Evolutionary conservation across 2,329 filamentous ascomycete species (phyloP), one percentile per base, ranked within the genome.

Genomic region (Metarhizium sp.): DNA sequence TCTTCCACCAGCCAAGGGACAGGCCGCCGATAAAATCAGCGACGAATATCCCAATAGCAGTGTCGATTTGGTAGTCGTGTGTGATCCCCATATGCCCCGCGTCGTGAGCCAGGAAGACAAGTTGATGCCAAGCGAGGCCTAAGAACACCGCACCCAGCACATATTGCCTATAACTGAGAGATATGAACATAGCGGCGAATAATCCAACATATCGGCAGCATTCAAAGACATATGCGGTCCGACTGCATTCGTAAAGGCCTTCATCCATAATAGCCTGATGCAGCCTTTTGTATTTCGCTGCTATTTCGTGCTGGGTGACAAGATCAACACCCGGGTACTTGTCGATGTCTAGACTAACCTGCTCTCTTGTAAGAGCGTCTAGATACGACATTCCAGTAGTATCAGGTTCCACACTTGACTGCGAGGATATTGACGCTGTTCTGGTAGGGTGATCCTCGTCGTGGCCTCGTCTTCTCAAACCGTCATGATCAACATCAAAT

Each of bases 61-160:
- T 87, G 69, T 99, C 94, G 42, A 84, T 72, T 51, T 88, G 85
- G 68, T 92, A 97, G 67, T 86, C 79, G 71, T 97, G 92, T 2
- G 94, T 99, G 63, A 99, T 96, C 61, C 90, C 94, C 87, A 96
- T 95, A 71, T 99, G 94, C 6, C 90, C 92, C 52, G 92, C 90
- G 75, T 99, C 94, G 70, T 99, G 94, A 58, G 90, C 94, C 1
- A 87, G 86, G 67, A 99, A 99, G 52, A 92, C 88, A 32, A 97
- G 79, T 68, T 97, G 94, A 67, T 97, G 94, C 92, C 94, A 97
- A 66, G 95, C 80, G 59, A 82, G 78, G 20, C 92, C 94, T 2
- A 97, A 77, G 62, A 86, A 90, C 51, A 88, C 68, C 1, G 83
- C 91, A 55, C 88, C 89, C 2, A 80, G 73, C 50, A 73, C 76